Conservation (phyloP, 352 stramenopile genomes). For the Plasmopara muralis region DNA sequence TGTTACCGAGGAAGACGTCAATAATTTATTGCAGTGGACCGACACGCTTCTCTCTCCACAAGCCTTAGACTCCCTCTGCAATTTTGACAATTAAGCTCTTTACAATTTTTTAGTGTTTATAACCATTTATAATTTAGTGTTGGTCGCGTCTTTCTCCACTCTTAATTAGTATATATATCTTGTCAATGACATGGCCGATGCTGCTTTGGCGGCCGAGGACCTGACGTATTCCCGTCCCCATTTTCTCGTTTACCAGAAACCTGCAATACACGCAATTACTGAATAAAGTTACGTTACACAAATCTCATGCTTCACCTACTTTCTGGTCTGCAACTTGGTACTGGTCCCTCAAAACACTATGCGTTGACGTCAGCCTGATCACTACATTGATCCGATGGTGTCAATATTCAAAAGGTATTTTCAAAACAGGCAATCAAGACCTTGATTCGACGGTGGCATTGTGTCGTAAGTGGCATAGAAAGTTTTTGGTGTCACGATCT, state of each 20-base stretch:
- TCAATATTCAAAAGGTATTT: not conserved
- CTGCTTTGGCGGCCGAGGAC: conserved; percentile 26
- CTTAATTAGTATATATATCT: not conserved
- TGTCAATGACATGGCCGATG: conserved; percentile 14
- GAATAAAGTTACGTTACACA: conserved; percentile 4
- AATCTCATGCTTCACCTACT: conserved; percentile 20
- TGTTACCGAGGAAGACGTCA: conserved; percentile 70
- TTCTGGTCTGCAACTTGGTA: conserved; percentile 58
- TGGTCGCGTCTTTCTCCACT: conserved; percentile 13
- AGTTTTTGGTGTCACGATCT: conserved; percentile 50
- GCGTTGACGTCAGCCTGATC: conserved; percentile 37
- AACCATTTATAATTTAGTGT: conserved; percentile 29
- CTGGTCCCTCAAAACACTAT: conserved; percentile 33
- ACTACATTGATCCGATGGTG: conserved; percentile 28
- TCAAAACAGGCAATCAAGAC: conserved; percentile 13
- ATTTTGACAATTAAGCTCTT: conserved; percentile 28
- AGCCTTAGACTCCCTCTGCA: conserved; percentile 34
- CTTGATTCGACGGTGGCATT: conserved; percentile 52
- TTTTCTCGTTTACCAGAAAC: conserved; percentile 31
- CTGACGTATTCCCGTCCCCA: conserved; percentile 14
- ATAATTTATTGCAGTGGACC: conserved; percentile 75
- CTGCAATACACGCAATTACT: conserved; percentile 15
- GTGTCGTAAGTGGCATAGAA: conserved; percentile 69
- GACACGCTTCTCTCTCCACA: conserved; percentile 50
- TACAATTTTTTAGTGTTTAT: conserved; percentile 11